Evolutionary conservation across 2,329 filamentous ascomycete genomes (phyloP), one percentile per base, ranked within the genome.

Genomic region (Ceratocystis variospora): DNA sequence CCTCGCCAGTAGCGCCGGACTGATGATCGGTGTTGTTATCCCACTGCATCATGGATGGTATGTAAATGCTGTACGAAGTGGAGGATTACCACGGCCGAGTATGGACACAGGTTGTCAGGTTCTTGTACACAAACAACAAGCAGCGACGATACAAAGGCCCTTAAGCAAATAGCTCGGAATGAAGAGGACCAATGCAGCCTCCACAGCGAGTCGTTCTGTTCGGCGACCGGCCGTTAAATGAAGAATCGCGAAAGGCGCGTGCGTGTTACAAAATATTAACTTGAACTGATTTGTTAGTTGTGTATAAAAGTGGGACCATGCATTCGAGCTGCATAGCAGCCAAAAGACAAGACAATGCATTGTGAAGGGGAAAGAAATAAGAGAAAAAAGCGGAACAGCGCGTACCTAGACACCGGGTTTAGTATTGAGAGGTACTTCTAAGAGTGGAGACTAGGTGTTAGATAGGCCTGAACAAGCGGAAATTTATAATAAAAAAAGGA

Each of bases 341-440:
- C 15, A 41, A 37, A 41, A 41, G 10, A 41, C 8, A 25, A 53
- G 48, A 53, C 48, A 53, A 53, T 53, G 48, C 48, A 53, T 53
- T 53, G 48, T 53, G 37, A 41, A 41, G 37, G 37, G 37, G 12
- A 15, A 12, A 41, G 10, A 41, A 41, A 41, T 15, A 41, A 41
- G 12, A 41, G 22, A 44, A 33, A 25, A 25, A 25, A 33, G 19
- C 19, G 46, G 7, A 12, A 8, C 3, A 45, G 37, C 25, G 31
- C 53, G 63, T 64, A 64, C 63, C 63, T 65, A 3, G 7, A n/a
- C 63, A 59, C 46, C 8, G 19, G 59, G 19, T 59, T 57, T 59
- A 59, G 31, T 65, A 65, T 59, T 5, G 41, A 33, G 41, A 25
- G 22, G 41, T 65, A 65, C 63, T 65, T 65, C 28, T 55, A 55